Evolutionary conservation across 495 filamentous ascomycete genomes (phyloP).

Genomic region (Hyaloscypha hepaticicola): DNA sequence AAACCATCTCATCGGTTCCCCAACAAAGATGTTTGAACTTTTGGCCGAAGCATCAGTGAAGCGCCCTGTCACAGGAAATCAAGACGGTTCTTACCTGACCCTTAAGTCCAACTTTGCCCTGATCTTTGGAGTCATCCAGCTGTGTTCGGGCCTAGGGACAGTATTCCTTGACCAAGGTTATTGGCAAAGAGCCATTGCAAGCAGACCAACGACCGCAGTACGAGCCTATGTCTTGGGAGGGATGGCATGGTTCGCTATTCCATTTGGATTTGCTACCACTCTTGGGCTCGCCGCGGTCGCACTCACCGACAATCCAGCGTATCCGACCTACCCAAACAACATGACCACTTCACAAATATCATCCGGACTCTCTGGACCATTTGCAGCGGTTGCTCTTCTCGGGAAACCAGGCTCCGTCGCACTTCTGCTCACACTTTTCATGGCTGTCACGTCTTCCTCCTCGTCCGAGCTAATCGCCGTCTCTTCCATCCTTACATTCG

Average conservation of each 20-base stretch:
- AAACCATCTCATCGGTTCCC: constrained; percentile 43
- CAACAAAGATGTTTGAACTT: constrained; percentile 47
- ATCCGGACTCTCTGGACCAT: constrained; percentile 47
- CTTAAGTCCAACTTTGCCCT: constrained; percentile 65
- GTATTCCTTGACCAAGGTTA: constrained; percentile 49
- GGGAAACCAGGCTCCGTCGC: constrained; percentile 49
- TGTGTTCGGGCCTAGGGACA: constrained; percentile 75
- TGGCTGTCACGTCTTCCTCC: constrained; percentile 50
- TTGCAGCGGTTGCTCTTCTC: constrained; percentile 47
- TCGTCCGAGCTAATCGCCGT: constrained; percentile 55
- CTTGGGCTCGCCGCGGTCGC: constrained; percentile 72
- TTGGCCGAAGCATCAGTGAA: constrained; percentile 43
- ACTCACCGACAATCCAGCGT: constrained; percentile 44
- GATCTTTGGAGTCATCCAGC: constrained; percentile 92
- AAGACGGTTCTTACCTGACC: constrained; percentile 51
- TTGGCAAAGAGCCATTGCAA: constrained; percentile 95
- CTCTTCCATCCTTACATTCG: constrained; percentile 54
- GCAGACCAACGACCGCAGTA: constrained; percentile 78
- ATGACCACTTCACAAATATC: constrained; percentile 43
- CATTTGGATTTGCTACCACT: constrained; percentile 86
- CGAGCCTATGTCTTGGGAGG: constrained; percentile 92
- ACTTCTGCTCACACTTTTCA: constrained; percentile 51
- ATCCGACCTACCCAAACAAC: constrained; percentile 54
- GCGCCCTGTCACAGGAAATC: constrained; percentile 49
- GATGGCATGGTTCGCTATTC: constrained; percentile 92